Evolutionary conservation across 352 stramenopile species (phyloP), one percentile per base, ranked within the genome.

Genomic region (Globisporangium barbulae): DNA sequence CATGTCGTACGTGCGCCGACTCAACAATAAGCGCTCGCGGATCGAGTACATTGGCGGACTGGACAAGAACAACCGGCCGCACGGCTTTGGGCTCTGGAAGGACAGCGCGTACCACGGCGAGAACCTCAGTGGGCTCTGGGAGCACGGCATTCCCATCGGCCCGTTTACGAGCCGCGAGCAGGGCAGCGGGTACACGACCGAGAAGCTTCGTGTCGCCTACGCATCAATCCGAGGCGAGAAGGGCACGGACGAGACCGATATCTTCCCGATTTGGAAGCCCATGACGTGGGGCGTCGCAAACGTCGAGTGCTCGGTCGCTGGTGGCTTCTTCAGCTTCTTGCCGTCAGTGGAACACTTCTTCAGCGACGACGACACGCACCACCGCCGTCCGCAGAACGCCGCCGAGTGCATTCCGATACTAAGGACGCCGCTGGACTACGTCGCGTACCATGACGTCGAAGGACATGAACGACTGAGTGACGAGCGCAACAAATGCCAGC

Each of bases 101-200:
- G 80, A 89, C 62, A 74, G 78, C 61, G 50, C 63, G 7, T 86
- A 76, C 47, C 67, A 84, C 35, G 80, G 80, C 41, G 80, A 89
- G 50, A 73, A 81, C 19, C 54, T 88, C 28, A 85, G 66, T 2
- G 75, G 78, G 0, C 71, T 59, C 12, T 89, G 75, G 75, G 57
- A 71, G 7, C 57, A 88, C 50, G 80, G 80, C n/a, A 59, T 69
- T 22, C 78, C 80, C 17, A 64, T 86, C 35, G 80, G 76, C 12
- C 80, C 80, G n/a, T 88, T 87, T 53, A 63, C 45, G 10, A 86
- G 73, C 17, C 63, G 75, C 22, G 68, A 85, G 21, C 83, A 85
- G 35, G 71, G 71, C 15, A 87, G 45, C 15, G 80, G 74, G 21
- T 71, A 71, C 63, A 69, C 76, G 35, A 80, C 81, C 42, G 61